These are phyloP conservation scores for Ceratobasidium theobromae DNA, from an alignment of 1,284 basidiomycete genomes.

Conservation along the genomic window DNA sequence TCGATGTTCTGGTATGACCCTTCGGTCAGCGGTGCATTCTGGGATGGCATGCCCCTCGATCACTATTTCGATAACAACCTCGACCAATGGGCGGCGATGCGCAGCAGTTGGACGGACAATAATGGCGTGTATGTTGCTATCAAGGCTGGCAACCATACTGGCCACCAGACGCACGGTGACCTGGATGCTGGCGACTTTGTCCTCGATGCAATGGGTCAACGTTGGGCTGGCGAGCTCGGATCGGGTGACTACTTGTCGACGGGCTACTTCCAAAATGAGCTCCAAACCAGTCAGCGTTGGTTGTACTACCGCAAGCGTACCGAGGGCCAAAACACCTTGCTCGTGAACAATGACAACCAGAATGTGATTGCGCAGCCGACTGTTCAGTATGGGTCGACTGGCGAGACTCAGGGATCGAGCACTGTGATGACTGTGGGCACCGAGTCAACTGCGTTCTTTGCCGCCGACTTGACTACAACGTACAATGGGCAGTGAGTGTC, in stretches of 20 bases:
- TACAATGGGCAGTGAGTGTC: slow-evolving; percentile 71
- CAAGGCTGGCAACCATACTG: slow-evolving; percentile 53
- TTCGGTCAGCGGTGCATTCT: slow-evolving; percentile 54
- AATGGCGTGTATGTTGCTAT: slow-evolving; percentile 57
- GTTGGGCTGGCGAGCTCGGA: slow-evolving; percentile 96
- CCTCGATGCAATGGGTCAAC: slow-evolving; percentile 88
- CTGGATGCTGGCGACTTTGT: slow-evolving; percentile 94
- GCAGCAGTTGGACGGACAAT: slow-evolving; percentile 58
- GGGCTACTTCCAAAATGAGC: slow-evolving; percentile 71
- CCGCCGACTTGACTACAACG: slow-evolving; percentile 75
- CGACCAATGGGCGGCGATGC: slow-evolving; percentile 55
- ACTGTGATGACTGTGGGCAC: slow-evolving; percentile 54
- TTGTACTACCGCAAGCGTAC: slow-evolving; percentile 94
- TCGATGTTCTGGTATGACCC: slow-evolving; percentile 66
- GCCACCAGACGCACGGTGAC: slow-evolving; percentile 70
- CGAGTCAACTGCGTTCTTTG: slow-evolving; percentile 82
- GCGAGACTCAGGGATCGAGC: slow-evolving; percentile 76
- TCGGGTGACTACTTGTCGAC: slow-evolving; percentile 70
- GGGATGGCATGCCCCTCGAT: slow-evolving; percentile 57
- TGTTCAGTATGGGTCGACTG: slow-evolving; percentile 56
- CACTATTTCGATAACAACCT: slow-evolving; percentile 48
- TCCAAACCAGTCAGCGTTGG: slow-evolving; percentile 74
- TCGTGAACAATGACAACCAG: slow-evolving; percentile 81
- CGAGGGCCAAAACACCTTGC: slow-evolving; percentile 94
- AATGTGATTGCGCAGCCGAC: slow-evolving; percentile 68